Evolutionary conservation across 2,329 filamentous ascomycete genomes (phyloP).

Genomic region (Polychaeton citri): DNA sequence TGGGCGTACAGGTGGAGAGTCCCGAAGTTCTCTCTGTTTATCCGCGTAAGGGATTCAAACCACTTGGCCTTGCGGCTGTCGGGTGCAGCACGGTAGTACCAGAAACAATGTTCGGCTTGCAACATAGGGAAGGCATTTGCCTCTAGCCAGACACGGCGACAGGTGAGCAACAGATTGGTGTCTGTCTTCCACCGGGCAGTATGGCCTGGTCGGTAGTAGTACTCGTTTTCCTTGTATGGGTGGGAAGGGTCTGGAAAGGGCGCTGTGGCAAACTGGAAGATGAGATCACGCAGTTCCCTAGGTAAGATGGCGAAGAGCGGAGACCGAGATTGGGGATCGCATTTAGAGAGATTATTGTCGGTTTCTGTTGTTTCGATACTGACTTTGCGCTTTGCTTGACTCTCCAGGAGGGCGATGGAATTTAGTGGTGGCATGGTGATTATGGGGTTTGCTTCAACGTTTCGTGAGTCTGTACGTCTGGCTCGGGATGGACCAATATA

Average conservation of each 20-base stretch:
- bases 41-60: conserved; percentile 4
- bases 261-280: conserved; percentile 21
- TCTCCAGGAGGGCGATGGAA: not conserved
- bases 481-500: no score
- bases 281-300: conserved; percentile 21
- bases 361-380: not conserved
- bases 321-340: conserved; percentile 1
- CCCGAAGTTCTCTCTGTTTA: conserved; percentile 8
- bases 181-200: conserved; percentile 10
- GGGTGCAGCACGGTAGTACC: conserved; percentile 7
- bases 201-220: conserved; percentile 23
- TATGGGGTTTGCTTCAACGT: no score
- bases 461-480: no score
- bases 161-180: conserved; percentile 20
- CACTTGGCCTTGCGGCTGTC: conserved; percentile 4
- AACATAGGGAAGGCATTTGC: conserved; percentile 16
- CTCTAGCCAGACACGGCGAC: conserved; percentile 24
- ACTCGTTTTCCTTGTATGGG: conserved; percentile 13
- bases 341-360: not conserved
- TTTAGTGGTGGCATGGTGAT: no score
- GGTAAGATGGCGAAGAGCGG: conserved; percentile 15
- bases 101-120: conserved; percentile 19
- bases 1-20: conserved; percentile 12
- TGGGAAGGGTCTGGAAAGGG: conserved; percentile 15
- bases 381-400: not conserved